Evolutionary conservation across 129 eudicot genomes (phyloP).

Genomic region (Tagetes erecta): DNA sequence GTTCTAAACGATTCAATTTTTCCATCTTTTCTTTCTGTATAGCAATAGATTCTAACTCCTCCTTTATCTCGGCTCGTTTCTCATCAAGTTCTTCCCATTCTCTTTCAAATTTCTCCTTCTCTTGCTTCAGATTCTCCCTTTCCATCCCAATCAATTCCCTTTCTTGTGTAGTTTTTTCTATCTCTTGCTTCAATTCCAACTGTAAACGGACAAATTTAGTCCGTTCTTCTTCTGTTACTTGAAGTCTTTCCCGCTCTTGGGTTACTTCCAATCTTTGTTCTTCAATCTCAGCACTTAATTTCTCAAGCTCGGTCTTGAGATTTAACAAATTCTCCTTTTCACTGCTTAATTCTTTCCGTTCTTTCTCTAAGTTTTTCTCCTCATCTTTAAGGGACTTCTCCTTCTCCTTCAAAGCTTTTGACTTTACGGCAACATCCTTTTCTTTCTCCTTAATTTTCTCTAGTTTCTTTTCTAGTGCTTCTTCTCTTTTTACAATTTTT

Average conservation of each 20-base stretch:
- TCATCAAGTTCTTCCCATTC: slow-evolving; percentile 98
- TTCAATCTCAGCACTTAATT: slow-evolving; percentile 52
- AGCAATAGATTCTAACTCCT: slow-evolving; percentile 51
- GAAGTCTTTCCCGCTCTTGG: slow-evolving; percentile 66
- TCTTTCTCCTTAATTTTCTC: slow-evolving; percentile 87
- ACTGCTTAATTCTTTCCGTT: slow-evolving; percentile 54
- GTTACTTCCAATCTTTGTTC: slow-evolving; percentile 43
- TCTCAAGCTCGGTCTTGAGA: slow-evolving; percentile 74
- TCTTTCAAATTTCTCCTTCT: slow-evolving; percentile 78
- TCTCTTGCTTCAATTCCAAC: slow-evolving; percentile 74
- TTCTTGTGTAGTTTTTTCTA: slow-evolving; percentile 61
- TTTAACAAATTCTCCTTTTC: slow-evolving; percentile 60
- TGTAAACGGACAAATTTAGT: slow-evolving; percentile 62
- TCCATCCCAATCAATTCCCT: slow-evolving; percentile 68
- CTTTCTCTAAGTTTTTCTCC: slow-evolving; percentile 66
- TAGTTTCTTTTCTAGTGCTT: slow-evolving; percentile 72
- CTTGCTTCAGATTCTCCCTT: slow-evolving; percentile 75
- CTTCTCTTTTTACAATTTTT: slow-evolving; percentile 76
- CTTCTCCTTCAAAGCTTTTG: slow-evolving; percentile 69
- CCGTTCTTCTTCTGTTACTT: slow-evolving; percentile 83
- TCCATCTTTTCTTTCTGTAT: slow-evolving; percentile 56
- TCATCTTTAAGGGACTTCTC: slow-evolving; percentile 72
- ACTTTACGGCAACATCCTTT: slow-evolving; percentile 55
- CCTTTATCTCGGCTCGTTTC: slow-evolving; percentile 57
- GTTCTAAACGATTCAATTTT: slow-evolving; percentile 58